phyloP scores from a whole-genome alignment of 805 yeast species.

The Wickerhamomyces pijperi region DNA sequence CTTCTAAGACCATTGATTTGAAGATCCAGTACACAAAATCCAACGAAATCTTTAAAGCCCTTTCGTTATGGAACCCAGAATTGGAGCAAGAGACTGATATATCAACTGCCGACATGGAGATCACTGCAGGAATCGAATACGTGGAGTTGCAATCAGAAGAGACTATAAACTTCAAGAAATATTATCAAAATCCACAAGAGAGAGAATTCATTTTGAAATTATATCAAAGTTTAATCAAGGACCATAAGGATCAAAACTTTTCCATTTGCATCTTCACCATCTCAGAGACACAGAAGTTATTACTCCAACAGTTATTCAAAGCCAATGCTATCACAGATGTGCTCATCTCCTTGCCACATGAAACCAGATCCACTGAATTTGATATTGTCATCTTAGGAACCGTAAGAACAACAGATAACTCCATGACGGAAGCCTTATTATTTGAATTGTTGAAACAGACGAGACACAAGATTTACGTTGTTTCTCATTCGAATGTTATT shows the following conservation, averaged over 20 bases:
- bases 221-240: slow-evolving; percentile 31
- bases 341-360: background rate
- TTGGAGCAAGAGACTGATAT: background rate
- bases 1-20: background rate
- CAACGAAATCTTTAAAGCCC: background rate
- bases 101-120: slow-evolving; percentile 17
- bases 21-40: background rate
- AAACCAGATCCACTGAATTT: background rate
- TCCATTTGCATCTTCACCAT: slow-evolving; percentile 31
- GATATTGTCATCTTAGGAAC: background rate
- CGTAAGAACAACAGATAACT: background rate
- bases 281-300: slow-evolving; percentile 27
- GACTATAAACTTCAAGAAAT: background rate
- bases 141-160: slow-evolving; percentile 14
- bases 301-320: slow-evolving; percentile 30
- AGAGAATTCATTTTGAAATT: slow-evolving; percentile 36
- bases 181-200: slow-evolving; percentile 29
- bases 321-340: background rate
- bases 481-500: background rate
- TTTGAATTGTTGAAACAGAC: background rate
- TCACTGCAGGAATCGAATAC: slow-evolving; percentile 24
- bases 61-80: slow-evolving; percentile 1
- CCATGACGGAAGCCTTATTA: background rate
- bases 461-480: background rate
- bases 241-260: slow-evolving; percentile 28